Evolutionary conservation across 345 rosid species (phyloP).

Genomic region (Lepidium africanum): DNA sequence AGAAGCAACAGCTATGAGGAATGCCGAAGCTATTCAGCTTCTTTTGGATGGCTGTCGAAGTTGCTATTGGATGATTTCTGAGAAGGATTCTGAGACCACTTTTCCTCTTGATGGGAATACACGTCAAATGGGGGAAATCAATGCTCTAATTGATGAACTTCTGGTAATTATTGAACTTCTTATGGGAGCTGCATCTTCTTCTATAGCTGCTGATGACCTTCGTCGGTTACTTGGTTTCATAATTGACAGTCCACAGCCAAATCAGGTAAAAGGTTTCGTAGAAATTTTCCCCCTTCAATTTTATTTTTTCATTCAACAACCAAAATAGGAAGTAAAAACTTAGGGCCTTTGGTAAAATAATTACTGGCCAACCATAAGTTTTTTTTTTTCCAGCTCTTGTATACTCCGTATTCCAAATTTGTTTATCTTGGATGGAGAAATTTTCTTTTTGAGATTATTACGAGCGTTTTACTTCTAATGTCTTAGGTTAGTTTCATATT

Average conservation of each 20-base stretch:
- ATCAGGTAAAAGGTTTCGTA: conserved; percentile 55
- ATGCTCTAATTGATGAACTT: conserved; percentile 98
- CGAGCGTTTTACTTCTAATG: not conserved
- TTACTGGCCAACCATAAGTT: not conserved
- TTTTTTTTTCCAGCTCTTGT: not conserved
- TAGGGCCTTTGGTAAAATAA: not conserved
- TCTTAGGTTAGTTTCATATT: not conserved
- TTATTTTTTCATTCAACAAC: conserved; percentile 28
- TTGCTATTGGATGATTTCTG: conserved; percentile 89
- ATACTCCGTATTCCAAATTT: not conserved
- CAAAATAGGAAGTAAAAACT: conserved; percentile 39
- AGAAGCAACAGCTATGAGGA: conserved; percentile 85
- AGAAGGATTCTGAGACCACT: conserved; percentile 67
- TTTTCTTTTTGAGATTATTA: not conserved
- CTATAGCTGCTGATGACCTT: conserved; percentile 70
- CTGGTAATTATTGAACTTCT: conserved; percentile 95
- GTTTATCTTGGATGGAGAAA: not conserved
- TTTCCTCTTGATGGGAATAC: conserved; percentile 50
- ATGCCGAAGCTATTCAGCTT: conserved; percentile 97
- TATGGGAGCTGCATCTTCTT: conserved; percentile 79
- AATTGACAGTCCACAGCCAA: conserved; percentile 95
- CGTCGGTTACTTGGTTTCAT: conserved; percentile 84
- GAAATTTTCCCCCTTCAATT: not conserved
- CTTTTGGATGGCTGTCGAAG: conserved; percentile 99
- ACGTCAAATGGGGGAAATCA: conserved; percentile 88